phyloP scores from a whole-genome alignment of 148 eudicot genomes.

The Fagopyrum tataricum region DNA sequence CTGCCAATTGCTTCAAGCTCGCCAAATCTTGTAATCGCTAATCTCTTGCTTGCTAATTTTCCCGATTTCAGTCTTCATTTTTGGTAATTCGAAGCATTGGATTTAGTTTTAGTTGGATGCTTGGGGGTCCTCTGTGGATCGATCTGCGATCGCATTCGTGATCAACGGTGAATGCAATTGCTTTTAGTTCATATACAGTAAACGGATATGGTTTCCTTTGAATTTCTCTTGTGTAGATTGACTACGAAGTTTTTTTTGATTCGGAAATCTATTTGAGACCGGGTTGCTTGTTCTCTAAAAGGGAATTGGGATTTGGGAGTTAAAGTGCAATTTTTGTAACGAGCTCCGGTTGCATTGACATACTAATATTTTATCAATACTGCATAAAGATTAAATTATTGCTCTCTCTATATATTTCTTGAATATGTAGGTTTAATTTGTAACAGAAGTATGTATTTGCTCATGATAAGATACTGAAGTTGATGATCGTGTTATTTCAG shows the following conservation, averaged over 20 bases:
- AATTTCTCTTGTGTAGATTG: not conserved
- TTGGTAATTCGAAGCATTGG: not conserved
- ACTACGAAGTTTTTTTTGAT: not conserved
- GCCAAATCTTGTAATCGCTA: conserved; percentile 56
- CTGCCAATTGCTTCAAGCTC: conserved; percentile 73
- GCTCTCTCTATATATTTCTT: not conserved
- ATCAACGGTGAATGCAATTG: not conserved
- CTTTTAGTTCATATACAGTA: not conserved
- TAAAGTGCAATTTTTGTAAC: too few species aligned
- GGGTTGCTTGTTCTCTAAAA: not conserved
- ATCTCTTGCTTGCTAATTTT: not conserved
- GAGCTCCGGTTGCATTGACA: too few species aligned
- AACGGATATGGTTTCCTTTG: not conserved
- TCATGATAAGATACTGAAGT: not conserved
- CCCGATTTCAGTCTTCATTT: not conserved
- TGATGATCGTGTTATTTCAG: conserved; percentile 19
- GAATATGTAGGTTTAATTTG: not conserved
- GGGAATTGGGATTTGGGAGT: too few species aligned
- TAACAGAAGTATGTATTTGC: not conserved
- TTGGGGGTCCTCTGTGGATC: not conserved
- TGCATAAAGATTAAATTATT: not conserved
- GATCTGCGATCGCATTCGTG: conserved; percentile 4
- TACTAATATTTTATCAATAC: too few species aligned
- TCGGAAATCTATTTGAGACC: not conserved
- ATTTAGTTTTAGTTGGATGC: not conserved